Evolutionary conservation across 2,329 filamentous ascomycete genomes (phyloP), one percentile per base, ranked within the genome.

Genomic region (Chaetomium sp.): DNA sequence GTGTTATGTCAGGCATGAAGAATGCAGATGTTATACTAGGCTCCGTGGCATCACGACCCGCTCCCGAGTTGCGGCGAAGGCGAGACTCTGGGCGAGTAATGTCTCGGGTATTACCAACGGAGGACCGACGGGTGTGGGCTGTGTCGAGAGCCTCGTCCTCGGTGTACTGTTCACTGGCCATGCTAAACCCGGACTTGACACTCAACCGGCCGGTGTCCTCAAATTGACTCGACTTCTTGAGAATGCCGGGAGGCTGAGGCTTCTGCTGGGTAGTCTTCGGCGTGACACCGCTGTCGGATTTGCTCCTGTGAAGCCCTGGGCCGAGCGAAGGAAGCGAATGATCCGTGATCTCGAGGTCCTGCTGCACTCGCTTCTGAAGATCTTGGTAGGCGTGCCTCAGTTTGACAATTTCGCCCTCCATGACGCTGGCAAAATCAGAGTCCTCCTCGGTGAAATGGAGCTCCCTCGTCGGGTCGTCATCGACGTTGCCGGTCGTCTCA

Each of bases 11-110:
- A 27, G 80, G 79, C 55, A 82, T 71, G 61, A 82, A 80, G 62
- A 81, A 77, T 3, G 78, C 79, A 5, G 80, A 82, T 0, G 79
- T 82, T 76, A 82, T 80, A 59, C 81, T 79, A 41, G 81, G 78
- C 49, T 75, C 74, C 6, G 60, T 65, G 53, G 61, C 55, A 41
- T 70, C 64, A n/a, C 54, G 61, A 33, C 36, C 56, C 6, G 52
- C 55, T 19, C 62, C 64, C n/a, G 63, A 66, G 54, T 49, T 66
- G 44, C 52, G 70, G 60, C 59, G 65, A 58, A 56, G 63, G 49
- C 48, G 68, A 53, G 63, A 67, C 40, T 56, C 55, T 5, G 61
- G 49, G 11, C 59, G 58, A 10, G 56, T 37, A 8, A 45, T 42
- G 34, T 61, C 62, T 11, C 56, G 57, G 19, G 56, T 57, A 11